Percentiles rank a stretch among this genome's conserved stretches.
Evolutionary conservation across 2,329 filamentous ascomycete genomes (phyloP).

Genomic region (Neospermospora avenae): DNA sequence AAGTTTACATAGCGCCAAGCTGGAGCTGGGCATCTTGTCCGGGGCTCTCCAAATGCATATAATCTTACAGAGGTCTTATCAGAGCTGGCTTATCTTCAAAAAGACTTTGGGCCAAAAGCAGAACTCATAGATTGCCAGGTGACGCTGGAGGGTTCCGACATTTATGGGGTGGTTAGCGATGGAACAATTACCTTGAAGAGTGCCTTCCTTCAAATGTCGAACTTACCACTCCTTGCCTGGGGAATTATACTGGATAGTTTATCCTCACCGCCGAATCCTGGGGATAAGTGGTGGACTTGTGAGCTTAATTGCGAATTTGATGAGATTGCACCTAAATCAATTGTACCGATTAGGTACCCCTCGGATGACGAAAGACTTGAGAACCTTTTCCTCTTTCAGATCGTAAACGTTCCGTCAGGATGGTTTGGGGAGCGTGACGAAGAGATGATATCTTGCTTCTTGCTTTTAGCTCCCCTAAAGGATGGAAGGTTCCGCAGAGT

Average conservation of each 20-base stretch:
- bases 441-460: not conserved
- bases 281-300: not conserved
- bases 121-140: not conserved
- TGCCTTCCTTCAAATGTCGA: not conserved
- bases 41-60: not conserved
- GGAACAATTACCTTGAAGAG: not conserved
- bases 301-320: not conserved
- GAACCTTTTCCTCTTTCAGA: not conserved
- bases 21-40: not conserved
- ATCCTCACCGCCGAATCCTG: not conserved
- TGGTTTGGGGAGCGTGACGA: not conserved
- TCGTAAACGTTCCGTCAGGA: not conserved
- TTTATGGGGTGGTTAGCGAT: not conserved
- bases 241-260: not conserved
- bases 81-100: not conserved
- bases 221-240: not conserved
- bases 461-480: not conserved
- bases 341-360: not conserved
- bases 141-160: not conserved
- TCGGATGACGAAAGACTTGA: not conserved
- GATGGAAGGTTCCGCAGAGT: not conserved
- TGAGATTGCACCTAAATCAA: not conserved
- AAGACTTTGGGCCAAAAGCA: not conserved
- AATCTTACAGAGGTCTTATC: not conserved
- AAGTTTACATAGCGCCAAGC: not conserved